Conservation (phyloP, 345 rosid genomes). For the Microthlaspi erraticum region DNA sequence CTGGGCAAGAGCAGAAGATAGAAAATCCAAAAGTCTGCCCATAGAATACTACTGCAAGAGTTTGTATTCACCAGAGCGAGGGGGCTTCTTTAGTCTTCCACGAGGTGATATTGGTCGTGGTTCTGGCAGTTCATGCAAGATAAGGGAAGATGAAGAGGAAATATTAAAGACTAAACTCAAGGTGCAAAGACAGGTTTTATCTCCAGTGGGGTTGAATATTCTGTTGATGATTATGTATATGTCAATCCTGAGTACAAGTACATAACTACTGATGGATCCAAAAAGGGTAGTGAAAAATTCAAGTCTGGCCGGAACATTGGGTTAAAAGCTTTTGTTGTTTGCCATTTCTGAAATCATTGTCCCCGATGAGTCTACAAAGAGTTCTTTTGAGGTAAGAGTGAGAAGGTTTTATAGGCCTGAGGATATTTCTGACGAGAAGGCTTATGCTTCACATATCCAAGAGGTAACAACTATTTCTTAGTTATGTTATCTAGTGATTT, state of each 20-base stretch:
- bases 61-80: no score
- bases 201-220: slow-evolving; percentile 49
- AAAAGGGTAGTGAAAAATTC: slow-evolving; percentile 28
- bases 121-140: no score
- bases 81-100: no score
- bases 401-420: slow-evolving; percentile 74
- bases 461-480: no score
- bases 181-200: slow-evolving; percentile 44
- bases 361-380: slow-evolving; percentile 35
- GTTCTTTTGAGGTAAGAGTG: slow-evolving; percentile 46
- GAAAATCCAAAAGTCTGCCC: no score
- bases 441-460: slow-evolving; percentile 52
- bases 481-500: slow-evolving; percentile 26
- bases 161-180: slow-evolving; percentile 45
- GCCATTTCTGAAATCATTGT: slow-evolving; percentile 51
- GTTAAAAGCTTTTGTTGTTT: slow-evolving; percentile 59
- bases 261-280: slow-evolving; percentile 36
- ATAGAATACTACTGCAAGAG: no score
- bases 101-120: no score
- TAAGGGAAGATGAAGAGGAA: no score
- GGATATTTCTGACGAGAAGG: slow-evolving; percentile 69
- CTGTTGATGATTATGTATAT: slow-evolving; percentile 56
- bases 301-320: slow-evolving; percentile 68
- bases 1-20: no score
- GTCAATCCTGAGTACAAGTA: slow-evolving; percentile 45